Base-by-base conservation (phyloP, 1,284 basidiomycete genomes). In the Ganoderma lucidum region DNA sequence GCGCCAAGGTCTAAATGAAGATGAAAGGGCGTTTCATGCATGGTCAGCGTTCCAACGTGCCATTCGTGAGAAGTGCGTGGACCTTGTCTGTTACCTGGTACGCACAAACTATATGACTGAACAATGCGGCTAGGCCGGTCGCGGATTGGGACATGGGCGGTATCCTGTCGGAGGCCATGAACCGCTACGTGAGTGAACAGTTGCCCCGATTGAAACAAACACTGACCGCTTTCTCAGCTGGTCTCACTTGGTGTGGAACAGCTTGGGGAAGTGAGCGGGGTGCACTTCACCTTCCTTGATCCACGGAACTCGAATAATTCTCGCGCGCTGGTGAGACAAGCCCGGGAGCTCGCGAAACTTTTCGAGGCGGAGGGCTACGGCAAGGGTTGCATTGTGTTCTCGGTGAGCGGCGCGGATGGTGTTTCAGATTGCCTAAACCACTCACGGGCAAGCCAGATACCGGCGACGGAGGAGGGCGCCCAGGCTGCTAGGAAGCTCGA, bases 401-500 rank as follows among this genome's bases (percentile, higher is more conserved):
- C 84, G 68, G 90, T 90, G 73, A 74, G 85, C 78, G 53, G 28
- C 28, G 62, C 58, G 23, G 32, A 17, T 17, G 15, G 17, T 28
- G 64, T 60, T 58, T 53, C 44, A 41, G n/a, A 42, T 35, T 35
- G 44, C 30, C 41, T 63, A 59, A n/a, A 37, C 56, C 56, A 51
- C 59, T 66, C 60, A 71, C 56, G 28, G 35, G 62, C 42, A 32
- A 39, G 37, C 32, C 66, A 90, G 89, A 84, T 91, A 59, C 87
- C 89, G 39, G 88, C 89, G 12, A 90, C 88, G 2, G 81, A 85
- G 58, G 79, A 79, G 28, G 90, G 89, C 17, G 81, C 90, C 17
- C 66, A 69, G n/a, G 88, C 90, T 6, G 83, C 87, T 0, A 78
- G 75, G 44, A 71, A 76, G 51, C 81, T 90, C 19, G 77, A 80